phyloP scores from a whole-genome alignment of 345 rosid genomes.

The Citropsis articulata region DNA sequence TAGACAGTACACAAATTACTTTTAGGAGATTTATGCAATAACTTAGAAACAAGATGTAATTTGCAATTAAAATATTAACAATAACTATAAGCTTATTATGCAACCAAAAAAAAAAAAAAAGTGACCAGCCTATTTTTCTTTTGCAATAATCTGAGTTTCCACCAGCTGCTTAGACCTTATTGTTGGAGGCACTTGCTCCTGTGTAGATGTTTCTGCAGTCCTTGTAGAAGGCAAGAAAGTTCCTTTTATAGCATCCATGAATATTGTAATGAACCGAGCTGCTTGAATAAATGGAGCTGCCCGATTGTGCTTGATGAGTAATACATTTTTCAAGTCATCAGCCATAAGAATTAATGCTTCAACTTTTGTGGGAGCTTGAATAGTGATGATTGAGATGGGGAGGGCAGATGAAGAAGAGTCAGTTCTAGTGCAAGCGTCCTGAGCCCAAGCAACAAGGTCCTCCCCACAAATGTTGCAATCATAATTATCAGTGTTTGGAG shows the following conservation, averaged over 20 bases:
- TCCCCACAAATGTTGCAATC: not conserved
- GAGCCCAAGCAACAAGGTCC: constrained; percentile 8
- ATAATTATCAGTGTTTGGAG: not conserved
- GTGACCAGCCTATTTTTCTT: not conserved
- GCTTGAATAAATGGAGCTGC: not conserved
- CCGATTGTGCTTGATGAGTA: not conserved
- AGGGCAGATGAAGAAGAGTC: not conserved
- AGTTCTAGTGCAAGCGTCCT: not conserved
- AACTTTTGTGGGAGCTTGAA: not conserved
- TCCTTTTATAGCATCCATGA: not conserved
- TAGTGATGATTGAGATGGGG: not conserved
- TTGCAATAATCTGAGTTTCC: not conserved
- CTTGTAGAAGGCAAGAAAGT: not conserved
- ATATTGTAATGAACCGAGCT: not conserved
- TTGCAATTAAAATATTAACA: not conserved
- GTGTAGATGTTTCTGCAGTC: not conserved
- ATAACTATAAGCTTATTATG: not conserved
- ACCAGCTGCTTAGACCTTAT: not conserved
- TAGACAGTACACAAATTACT: too few relatives aligned
- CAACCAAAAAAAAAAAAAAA: not conserved
- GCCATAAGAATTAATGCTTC: constrained; percentile 3
- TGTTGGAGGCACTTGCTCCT: not conserved
- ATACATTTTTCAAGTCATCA: not conserved
- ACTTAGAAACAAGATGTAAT: not conserved
- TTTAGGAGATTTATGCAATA: not conserved